Base-by-base conservation (phyloP, 352 stramenopile genomes). In the Pythium oligandrum region DNA sequence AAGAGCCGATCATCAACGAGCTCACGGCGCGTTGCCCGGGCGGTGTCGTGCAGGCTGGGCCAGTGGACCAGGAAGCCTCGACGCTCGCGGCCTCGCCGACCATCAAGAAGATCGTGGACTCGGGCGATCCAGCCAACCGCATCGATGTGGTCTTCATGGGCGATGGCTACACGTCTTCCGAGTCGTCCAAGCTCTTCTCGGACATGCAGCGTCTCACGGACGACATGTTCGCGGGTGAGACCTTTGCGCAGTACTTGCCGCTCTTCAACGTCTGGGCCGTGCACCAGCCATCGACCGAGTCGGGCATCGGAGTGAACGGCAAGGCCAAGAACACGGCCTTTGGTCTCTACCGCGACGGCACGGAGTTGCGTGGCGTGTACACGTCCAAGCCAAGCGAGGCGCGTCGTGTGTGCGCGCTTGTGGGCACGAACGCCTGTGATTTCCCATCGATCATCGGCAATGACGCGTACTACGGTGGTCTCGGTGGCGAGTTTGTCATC, bases 91-190 rank as follows among this genome's bases (percentile, higher is more conserved):
- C 43, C 10, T 30, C 44, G 9, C 11, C 57, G 4, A 51, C 54
- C 6, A 26, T 47, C 4, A 49, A 44, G 39, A 71, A 71, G 59
- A 55, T 76, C 51, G 68, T 73, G 8, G 64, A 70, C 63, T 73
- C 64, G 42, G 64, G 68, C 37, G 51, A 73, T 38, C 57, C 62
- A n/a, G 8, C 10, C 46, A 73, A 76, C 57, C 65, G 68, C 44
- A 76, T 73, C 44, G 68, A 73, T 46, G 59, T 78, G 10, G 65
- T 78, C 11, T 78, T 78, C 53, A 73, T 78, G 64, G 59, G 61
- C 35, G 70, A 78, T 43, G 70, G 66, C 12, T 78, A 78, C 67
- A 74, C 65, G 3, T 11, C 40, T 5, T n/a, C 6, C 32, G 66
- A 78, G 40, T 32, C 55, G 31, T 44, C 51, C 30, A 34, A 36